Evolutionary conservation across 805 yeast genomes (phyloP), one percentile per base, ranked within the genome.

Genomic region (Hanseniaspora singularis): DNA sequence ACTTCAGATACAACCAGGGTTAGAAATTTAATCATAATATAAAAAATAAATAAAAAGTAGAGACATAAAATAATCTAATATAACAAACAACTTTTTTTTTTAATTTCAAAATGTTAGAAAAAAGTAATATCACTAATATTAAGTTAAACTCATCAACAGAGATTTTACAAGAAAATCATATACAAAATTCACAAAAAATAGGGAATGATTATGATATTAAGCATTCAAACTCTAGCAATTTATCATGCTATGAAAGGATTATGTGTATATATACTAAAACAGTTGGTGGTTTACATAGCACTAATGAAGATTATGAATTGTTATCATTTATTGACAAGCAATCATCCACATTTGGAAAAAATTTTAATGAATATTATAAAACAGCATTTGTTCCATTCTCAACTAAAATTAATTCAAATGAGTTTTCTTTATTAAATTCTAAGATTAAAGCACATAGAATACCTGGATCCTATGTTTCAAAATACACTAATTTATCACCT

Each of bases 211-310:
- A 47, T 30, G 50, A 45, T 14, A 54, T 57, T 27, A 50, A 53
- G 1, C 60, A 58, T 45, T 50, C 51, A 12, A 27, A 36, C 6
- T 47, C 49, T 8, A 27, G 16, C 11, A 56, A 61, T 40, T 26
- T 53, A 20, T 68, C 72, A 1, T 65, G 70, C 1, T 68, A 57
- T 44, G 62, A 67, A 52, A 67, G 65, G 51, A 55, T 68, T 39
- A 49, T 66, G 24, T 65, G 66, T 9, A 52, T 68, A 11, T 68
- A 66, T 55, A 59, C 70, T 24, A 4, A 3, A 16, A 14, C 36
- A 5, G 18, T 16, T 5, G 3, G 11, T 11, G 16, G 14, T 18
- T 4, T 15, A 22, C 67, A 52, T 45, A 54, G 32, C 27, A 34
- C 1, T 49, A 52, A 3, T 47, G n/a, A n/a, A n/a, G n/a, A n/a